phyloP scores from a whole-genome alignment of 257 asterid genomes.

The Jaltomata sinuosa region DNA sequence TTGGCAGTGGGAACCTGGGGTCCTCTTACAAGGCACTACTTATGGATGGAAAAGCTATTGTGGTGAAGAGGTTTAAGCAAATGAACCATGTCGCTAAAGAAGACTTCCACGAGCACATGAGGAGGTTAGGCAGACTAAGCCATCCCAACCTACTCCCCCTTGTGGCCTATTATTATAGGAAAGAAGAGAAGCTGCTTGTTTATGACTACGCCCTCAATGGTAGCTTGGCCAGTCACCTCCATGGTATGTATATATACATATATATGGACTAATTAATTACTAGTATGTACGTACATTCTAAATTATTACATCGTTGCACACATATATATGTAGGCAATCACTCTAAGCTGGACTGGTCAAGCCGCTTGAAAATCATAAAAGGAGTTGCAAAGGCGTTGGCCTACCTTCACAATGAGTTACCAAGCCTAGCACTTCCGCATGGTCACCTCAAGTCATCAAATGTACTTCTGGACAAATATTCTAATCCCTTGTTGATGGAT shows the following conservation, averaged over 20 bases:
- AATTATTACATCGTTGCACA: not conserved
- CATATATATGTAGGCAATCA: slow-evolving; percentile 38
- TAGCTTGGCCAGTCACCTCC: slow-evolving; percentile 70
- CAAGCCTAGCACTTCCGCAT: slow-evolving; percentile 48
- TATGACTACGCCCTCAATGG: slow-evolving; percentile 51
- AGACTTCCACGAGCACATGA: slow-evolving; percentile 91
- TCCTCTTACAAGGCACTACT: slow-evolving; percentile 82
- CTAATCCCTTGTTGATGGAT: slow-evolving; percentile 65
- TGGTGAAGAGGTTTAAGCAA: slow-evolving; percentile 82
- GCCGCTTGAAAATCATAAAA: slow-evolving; percentile 61
- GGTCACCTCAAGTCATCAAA: slow-evolving; percentile 84
- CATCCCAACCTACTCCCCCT: slow-evolving; percentile 68
- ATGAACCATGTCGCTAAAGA: slow-evolving; percentile 58
- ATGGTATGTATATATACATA: slow-evolving; percentile 32
- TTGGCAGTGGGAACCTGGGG: slow-evolving; percentile 83
- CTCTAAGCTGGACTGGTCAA: slow-evolving; percentile 56
- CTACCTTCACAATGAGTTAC: slow-evolving; percentile 64
- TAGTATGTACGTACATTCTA: not conserved
- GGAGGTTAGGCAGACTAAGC: slow-evolving; percentile 54
- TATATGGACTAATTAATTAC: not conserved
- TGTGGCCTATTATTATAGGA: slow-evolving; percentile 80
- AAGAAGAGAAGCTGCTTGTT: slow-evolving; percentile 78
- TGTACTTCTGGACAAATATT: slow-evolving; percentile 50
- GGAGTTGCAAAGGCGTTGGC: slow-evolving; percentile 65
- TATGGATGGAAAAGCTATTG: slow-evolving; percentile 66